Conservation (phyloP, 306 rosid species). For the Spatholobus suberectus region DNA sequence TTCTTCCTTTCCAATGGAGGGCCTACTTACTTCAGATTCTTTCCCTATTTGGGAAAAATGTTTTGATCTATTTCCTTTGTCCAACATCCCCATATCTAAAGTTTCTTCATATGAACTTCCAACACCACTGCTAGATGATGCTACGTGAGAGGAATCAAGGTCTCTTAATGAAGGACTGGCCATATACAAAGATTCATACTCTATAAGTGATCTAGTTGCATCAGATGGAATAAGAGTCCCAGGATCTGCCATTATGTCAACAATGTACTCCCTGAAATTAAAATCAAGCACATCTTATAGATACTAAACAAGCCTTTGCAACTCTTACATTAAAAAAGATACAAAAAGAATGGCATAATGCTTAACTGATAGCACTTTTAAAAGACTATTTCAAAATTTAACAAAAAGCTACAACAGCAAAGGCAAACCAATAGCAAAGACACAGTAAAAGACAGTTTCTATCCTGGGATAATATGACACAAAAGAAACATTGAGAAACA, state of each 20-base stretch:
- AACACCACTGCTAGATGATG: constrained; percentile 83
- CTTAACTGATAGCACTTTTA: constrained; percentile 21
- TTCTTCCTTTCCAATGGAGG: constrained; percentile 52
- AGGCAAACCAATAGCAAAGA: constrained; percentile 28
- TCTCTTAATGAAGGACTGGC: constrained; percentile 81
- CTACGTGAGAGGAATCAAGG: constrained; percentile 74
- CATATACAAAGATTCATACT: constrained; percentile 60
- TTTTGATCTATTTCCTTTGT: constrained; percentile 53
- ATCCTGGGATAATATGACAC: constrained; percentile 14
- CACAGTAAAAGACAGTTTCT: background rate
- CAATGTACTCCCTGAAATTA: constrained; percentile 95
- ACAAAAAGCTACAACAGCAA: constrained; percentile 25
- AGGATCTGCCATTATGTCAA: constrained; percentile 98
- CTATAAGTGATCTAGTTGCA: constrained; percentile 70
- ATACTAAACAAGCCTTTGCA: constrained; percentile 33
- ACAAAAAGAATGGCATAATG: constrained; percentile 12
- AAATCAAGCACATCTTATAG: constrained; percentile 46
- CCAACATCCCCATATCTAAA: constrained; percentile 60
- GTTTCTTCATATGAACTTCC: constrained; percentile 80
- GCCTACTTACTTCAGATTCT: constrained; percentile 57
- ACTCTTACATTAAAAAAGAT: constrained; percentile 20
- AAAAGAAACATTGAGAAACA: constrained; percentile 12
- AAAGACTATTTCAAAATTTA: background rate
- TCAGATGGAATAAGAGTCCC: constrained; percentile 97
- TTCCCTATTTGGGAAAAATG: constrained; percentile 51